Base-by-base conservation (phyloP, 129 eudicot species). In the Flaveria ramosissima region DNA sequence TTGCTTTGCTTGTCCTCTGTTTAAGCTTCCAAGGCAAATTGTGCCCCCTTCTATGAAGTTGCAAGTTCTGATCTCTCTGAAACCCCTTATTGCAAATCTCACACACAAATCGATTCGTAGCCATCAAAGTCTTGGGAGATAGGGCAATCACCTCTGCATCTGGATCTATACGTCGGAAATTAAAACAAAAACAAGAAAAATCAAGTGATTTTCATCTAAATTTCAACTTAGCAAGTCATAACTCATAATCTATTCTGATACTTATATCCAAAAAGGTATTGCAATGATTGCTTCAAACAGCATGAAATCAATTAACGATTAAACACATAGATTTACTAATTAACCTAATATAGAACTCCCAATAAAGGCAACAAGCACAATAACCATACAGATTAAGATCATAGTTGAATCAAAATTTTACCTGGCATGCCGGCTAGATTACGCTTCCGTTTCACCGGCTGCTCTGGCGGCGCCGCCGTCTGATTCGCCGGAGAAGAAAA, bases 391-490 rank as follows among this genome's bases (percentile, higher is more conserved):
- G 72, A 77, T 67, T 52, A 52, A 52, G 27, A 24, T n/a, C 41
- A 36, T 4, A 36, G 41, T 36, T 21, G 10, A 71, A 52, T 61
- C 10, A 1, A 9, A 77, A 67, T 39, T 60, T 70, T 80, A 95
- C 99, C 99, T 78, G 99, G 99, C 96, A 88, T 91, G 75, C 99
- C 99, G 19, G 99, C 96, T 27, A 89, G 89, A 85, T 84, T 95
- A 26, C 99, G 90, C 87, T 91, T 95, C 83, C 88, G 86, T 84
- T 92, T 95, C 45, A 71, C 80, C 10, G 95, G 76, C 60, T 57
- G 77, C 19, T 74, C 75, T 5, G 67, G 57, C 23, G 88, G 76
- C 52, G 83, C 73, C 59, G 83, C 75, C 66, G 84, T 68, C 73
- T 80, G 92, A 80, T 89, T 78, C 2, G 88, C 94, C 17, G 88